Evolutionary conservation across 495 filamentous ascomycete genomes (phyloP).

Genomic region (Penicillium longicatenatum): DNA sequence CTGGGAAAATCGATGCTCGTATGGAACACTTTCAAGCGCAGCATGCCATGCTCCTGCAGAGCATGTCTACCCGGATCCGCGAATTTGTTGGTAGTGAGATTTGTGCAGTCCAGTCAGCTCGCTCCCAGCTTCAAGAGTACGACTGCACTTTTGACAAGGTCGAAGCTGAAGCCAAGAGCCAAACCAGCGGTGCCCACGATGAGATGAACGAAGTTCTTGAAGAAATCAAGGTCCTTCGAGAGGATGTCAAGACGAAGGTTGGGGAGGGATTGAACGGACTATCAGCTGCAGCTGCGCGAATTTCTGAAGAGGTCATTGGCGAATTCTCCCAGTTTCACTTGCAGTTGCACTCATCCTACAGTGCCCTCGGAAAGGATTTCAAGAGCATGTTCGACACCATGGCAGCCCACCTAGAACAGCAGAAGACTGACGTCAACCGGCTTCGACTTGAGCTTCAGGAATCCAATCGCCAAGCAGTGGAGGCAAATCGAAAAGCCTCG

Average conservation of each 20-base stretch:
- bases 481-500: slow-evolving; percentile 65
- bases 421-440: slow-evolving; percentile 73
- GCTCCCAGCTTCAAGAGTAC: slow-evolving; percentile 68
- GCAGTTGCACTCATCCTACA: slow-evolving; percentile 84
- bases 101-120: slow-evolving; percentile 62
- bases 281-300: slow-evolving; percentile 80
- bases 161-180: slow-evolving; percentile 64
- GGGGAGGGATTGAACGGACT: slow-evolving; percentile 84
- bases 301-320: slow-evolving; percentile 86
- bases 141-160: slow-evolving; percentile 63
- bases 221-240: slow-evolving; percentile 84
- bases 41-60: slow-evolving; percentile 68
- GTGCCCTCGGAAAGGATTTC: slow-evolving; percentile 85
- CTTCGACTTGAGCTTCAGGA: slow-evolving; percentile 68
- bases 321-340: slow-evolving; percentile 81
- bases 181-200: slow-evolving; percentile 71
- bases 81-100: slow-evolving; percentile 73
- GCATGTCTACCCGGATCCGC: slow-evolving; percentile 68
- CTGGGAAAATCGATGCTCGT: slow-evolving; percentile 70
- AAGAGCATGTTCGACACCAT: slow-evolving; percentile 82
- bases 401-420: slow-evolving; percentile 68
- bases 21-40: slow-evolving; percentile 67
- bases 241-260: slow-evolving; percentile 83
- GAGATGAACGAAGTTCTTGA: slow-evolving; percentile 90
- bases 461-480: slow-evolving; percentile 64